Evolutionary conservation across 2,329 filamentous ascomycete species (phyloP), one percentile per base, ranked within the genome.

Genomic region (Exutisphaerella laricina): DNA sequence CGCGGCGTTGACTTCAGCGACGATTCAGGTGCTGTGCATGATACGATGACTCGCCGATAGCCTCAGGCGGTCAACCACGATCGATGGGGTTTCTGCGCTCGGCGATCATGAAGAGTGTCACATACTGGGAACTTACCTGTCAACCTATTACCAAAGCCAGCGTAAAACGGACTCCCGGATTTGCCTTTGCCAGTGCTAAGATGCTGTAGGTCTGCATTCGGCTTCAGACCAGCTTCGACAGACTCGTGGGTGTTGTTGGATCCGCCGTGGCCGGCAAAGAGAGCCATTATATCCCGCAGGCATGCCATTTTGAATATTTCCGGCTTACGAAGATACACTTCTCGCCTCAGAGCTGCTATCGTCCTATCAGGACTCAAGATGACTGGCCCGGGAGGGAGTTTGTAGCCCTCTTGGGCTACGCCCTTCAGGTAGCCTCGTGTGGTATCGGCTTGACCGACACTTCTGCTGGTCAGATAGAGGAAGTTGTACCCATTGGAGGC

Each of bases 231-330:
- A 4, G 57, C 58, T 13, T 59, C 58, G 5, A 48, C 53, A 21
- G 47, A 49, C 5, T 56, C 58, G 33, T 53, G 53, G 1, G 54
- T 57, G 38, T 63, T 58, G 25, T 60, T 56, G 6, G 56, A 52
- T n/a, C 58, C 62, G 20, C 58, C 60, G 18, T 42, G 64, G 55
- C 58, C 68, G 58, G 56, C 59, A 60, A 96, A 98, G 0, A 98
- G 74, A 45, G 83, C 86, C 61, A 89, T 82, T 55, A 98, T 97
- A 63, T 98, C 92, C 29, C 92, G 82, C 14, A 98, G 70, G 50
- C 92, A 98, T 2, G 92, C 88, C 94, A 98, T 98, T 68, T 98
- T 98, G 78, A 98, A 98, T 5, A 98, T 88, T 61, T 98, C 89
- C 0, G 92, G 94, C 64, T 98, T 97, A 40, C 92, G 80, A 18